These are phyloP conservation scores for Diaporthe destruens DNA, from an alignment of 2,329 filamentous ascomycete genomes.

Conservation along the genomic window DNA sequence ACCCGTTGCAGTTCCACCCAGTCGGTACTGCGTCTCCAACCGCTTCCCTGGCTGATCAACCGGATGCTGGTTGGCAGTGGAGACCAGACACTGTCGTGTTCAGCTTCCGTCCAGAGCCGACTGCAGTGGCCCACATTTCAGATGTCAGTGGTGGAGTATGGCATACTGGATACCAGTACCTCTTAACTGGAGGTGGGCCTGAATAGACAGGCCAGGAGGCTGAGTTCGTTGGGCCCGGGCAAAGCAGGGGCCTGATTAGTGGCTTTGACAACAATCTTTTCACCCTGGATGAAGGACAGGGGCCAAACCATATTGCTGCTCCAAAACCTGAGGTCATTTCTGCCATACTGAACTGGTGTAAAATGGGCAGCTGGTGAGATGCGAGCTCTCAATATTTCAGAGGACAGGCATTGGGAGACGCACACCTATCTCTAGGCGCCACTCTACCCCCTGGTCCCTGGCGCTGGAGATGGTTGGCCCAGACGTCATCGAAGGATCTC, in stretches of 20 bases:
- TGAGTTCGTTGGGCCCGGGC: background rate
- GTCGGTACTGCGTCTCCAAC: background rate
- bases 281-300: no score
- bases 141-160: background rate
- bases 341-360: background rate
- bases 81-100: conserved; percentile 20
- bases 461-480: background rate
- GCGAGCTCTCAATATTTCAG: background rate
- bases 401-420: background rate
- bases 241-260: background rate
- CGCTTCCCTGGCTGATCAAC: background rate
- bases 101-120: conserved; percentile 14
- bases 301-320: background rate
- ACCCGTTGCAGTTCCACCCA: background rate
- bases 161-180: background rate
- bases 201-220: background rate
- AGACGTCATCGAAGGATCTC: conserved; percentile 6
- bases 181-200: background rate
- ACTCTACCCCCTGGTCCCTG: background rate
- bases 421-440: background rate
- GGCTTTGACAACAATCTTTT: background rate
- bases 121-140: conserved; percentile 14
- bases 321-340: background rate
- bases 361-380: background rate
- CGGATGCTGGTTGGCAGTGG: background rate